phyloP scores from a whole-genome alignment of 805 yeast genomes.

The Metschnikowia lochheadii region DNA sequence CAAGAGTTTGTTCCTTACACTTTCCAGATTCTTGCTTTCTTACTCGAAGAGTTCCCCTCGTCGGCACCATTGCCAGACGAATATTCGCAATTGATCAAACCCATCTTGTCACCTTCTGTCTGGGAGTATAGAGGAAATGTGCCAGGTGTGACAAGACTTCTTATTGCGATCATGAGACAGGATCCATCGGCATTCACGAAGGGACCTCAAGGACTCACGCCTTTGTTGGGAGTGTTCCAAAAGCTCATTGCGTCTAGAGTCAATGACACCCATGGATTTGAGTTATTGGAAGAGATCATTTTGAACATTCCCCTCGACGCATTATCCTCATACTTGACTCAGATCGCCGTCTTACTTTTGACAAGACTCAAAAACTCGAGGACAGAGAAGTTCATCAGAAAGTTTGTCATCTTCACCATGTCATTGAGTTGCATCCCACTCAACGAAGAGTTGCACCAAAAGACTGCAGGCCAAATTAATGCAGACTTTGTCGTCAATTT shows the following conservation, averaged over 20 bases:
- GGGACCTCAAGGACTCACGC: constrained; percentile 46
- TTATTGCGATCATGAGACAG: constrained; percentile 60
- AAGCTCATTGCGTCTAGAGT: constrained; percentile 80
- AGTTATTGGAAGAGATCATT: constrained; percentile 68
- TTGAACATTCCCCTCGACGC: constrained; percentile 47
- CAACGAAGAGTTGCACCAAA: constrained; percentile 21
- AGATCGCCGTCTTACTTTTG: constrained; percentile 70
- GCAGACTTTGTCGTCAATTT: constrained; percentile 53
- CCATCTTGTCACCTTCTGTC: constrained; percentile 80
- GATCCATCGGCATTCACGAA: constrained; percentile 39
- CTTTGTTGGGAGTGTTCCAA: constrained; percentile 94
- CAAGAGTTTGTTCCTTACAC: constrained; percentile 93
- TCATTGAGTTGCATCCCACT: constrained; percentile 43
- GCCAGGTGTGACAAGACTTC: constrained; percentile 84
- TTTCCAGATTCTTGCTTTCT: constrained; percentile 81
- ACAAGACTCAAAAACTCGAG: constrained; percentile 76
- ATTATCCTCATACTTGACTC: constrained; percentile 55
- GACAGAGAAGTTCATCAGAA: constrained; percentile 76
- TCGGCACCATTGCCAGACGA: constrained; percentile 54
- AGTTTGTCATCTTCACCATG: constrained; percentile 62
- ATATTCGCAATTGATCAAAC: constrained; percentile 66
- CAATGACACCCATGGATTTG: constrained; percentile 81
- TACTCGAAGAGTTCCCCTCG: constrained; percentile 59
- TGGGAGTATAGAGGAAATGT: constrained; percentile 94
- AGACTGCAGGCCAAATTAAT: constrained; percentile 34